Base-by-base conservation (phyloP, 2,329 filamentous ascomycete genomes). In the Mollisiaceae sp. region DNA sequence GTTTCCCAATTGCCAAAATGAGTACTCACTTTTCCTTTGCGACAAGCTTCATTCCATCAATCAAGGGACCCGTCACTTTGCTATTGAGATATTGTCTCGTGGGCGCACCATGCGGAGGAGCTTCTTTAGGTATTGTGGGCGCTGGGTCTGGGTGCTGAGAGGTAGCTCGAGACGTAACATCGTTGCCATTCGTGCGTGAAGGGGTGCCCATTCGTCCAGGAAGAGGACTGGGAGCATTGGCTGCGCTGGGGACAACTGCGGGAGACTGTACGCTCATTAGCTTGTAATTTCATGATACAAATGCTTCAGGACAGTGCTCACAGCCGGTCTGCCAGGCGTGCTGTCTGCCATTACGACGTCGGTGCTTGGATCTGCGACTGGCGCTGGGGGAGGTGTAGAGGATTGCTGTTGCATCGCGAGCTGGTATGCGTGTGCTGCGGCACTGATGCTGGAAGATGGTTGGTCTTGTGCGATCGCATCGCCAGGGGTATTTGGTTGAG, bases 21-120 rank as follows among this genome's bases (percentile, higher is more conserved):
- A 47, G 54, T 36, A 83, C 89, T 74, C 78, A 92, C 90, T 90
- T 86, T 50, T 92, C 88, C 70, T 86, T 88, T 4, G 89, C 89
- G 66, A 93, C 76, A 62, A 84, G 78, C 79, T 92, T 93, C 89
- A 93, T 91, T 27, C 90, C 91, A 72, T 93, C 90, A 45, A 93
- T 79, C 65, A 93, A 74, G 32, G 85, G 83, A 0, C 86, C 86
- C 0, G 89, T 91, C 47, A 93, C 85, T 72, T 88, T 91, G 58
- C 84, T 82, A 74, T 93, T 93, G 71, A 93, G 78, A 75, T 92
- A 93, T 72, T 86, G 84, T 54, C 91, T 85, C 5, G 87, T 87
- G 0, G 89, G 87, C 24, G 90, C 90, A 56, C 90, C 90, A 73
- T 92, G 88, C 1, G 83, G 78, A 1, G 85, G 82, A 15, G 87